Conservation (phyloP, 2,329 filamentous ascomycete species). For the Penicillium paneum region DNA sequence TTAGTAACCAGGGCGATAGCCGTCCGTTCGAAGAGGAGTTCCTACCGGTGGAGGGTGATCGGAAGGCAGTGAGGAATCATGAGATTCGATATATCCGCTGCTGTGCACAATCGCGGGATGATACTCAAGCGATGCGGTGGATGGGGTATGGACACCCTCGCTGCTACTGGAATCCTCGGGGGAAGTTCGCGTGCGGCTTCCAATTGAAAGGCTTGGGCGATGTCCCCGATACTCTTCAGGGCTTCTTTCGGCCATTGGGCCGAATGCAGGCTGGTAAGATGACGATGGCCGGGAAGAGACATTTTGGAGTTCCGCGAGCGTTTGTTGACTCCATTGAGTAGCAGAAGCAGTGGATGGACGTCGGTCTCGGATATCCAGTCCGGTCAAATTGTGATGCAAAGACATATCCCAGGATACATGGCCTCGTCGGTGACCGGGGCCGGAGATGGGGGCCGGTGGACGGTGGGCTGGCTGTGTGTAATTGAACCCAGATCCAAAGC, state of each 20-base stretch:
- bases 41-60: conserved; percentile 44
- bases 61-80: conserved; percentile 35
- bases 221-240: conserved; percentile 30
- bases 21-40: conserved; percentile 25
- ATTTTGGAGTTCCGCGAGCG: conserved; percentile 42
- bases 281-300: conserved; percentile 36
- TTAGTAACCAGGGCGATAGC: conserved; percentile 29
- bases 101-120: conserved; percentile 50
- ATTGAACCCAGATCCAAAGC: conserved; percentile 35
- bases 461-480: conserved; percentile 35
- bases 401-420: conserved; percentile 51
- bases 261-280: conserved; percentile 33
- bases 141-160: conserved; percentile 48
- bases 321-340: conserved; percentile 45
- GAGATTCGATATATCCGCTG: conserved; percentile 47
- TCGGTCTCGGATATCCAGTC: conserved; percentile 42
- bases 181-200: conserved; percentile 40
- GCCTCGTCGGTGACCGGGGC: conserved; percentile 44
- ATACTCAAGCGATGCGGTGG: conserved; percentile 47
- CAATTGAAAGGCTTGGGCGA: conserved; percentile 25
- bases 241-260: conserved; percentile 26
- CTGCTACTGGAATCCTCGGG: conserved; percentile 51
- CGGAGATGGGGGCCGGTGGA: conserved; percentile 43
- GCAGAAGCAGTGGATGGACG: conserved; percentile 34
- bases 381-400: conserved; percentile 44